Base-by-base conservation (phyloP, 805 yeast species). In the Kodamaea hsintzibuensis region DNA sequence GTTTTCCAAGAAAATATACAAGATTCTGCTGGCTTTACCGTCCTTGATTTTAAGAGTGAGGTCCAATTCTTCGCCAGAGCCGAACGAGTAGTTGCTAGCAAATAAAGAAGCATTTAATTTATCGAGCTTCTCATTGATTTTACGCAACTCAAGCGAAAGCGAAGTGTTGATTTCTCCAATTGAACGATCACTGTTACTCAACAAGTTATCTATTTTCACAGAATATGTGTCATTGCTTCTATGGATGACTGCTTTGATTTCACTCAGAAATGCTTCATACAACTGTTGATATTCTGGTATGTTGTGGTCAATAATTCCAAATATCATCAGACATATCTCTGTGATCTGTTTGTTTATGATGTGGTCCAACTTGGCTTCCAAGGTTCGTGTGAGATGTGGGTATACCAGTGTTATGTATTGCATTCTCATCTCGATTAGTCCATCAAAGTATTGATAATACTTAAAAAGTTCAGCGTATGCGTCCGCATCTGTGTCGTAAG, bases 101-200 rank as follows among this genome's bases (percentile, higher is more conserved):
- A 71, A 69, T 14, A 75, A 57, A 19, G 75, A 66, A 3, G 67
- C 55, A 62, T 74, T 69, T 51, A 78, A 60, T 56, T 76, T 71
- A 53, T 82, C 81, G 50, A 78, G 60, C 48, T 72, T 70, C 64
- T 84, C 88, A 52, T 72, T 73, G 4, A 83, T 66, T 54, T 78
- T 79, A 17, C 88, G 72, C 27, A 87, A 70, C 58, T 85, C 86
- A 55, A 88, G 68, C 9, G 90, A 79, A 43, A 86, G 66, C 1
- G 91, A 84, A 0, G 93, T 87, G 64, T 84, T 88, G 51, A 88
- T 82, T 62, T 86, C 92, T 56, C 90, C 87, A 54, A 85, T 81
- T 9, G 87, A 79, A 57, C 92, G 72, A 68, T 87, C 91, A 50
- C 88, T 82, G 38, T 78, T 74, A 13, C 86, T 82, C 46, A 87